These are phyloP conservation scores for Incumbomyces lentus DNA, from an alignment of 2,329 filamentous ascomycete genomes.

Conservation along the genomic window DNA sequence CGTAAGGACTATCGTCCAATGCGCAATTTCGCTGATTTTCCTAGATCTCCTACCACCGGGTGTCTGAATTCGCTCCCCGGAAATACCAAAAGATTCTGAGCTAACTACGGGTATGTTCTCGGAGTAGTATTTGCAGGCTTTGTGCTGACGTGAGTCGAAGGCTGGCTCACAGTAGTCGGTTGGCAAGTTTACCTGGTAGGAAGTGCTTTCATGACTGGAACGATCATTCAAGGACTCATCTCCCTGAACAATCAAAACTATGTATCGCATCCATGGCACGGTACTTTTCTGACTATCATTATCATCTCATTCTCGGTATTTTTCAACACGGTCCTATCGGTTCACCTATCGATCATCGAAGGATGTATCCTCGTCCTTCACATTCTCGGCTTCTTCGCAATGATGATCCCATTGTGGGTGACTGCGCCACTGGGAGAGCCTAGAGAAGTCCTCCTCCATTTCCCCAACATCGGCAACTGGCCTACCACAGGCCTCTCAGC, in stretches of 20 bases:
- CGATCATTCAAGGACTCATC: slow-evolving; percentile 22
- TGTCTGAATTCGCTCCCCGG: slow-evolving; percentile 45
- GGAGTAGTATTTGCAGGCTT: slow-evolving; percentile 10
- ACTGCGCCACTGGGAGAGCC: slow-evolving; percentile 26
- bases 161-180: slow-evolving; percentile 34
- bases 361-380: slow-evolving; percentile 25
- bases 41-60: slow-evolving; percentile 33
- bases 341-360: slow-evolving; percentile 19
- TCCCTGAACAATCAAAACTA: slow-evolving; percentile 17
- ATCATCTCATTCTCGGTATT: slow-evolving; percentile 11
- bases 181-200: slow-evolving; percentile 38
- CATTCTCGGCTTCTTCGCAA: slow-evolving; percentile 24
- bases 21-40: neutral
- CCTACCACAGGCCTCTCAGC: slow-evolving; percentile 31
- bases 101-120: slow-evolving; percentile 38
- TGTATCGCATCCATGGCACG: slow-evolving; percentile 18
- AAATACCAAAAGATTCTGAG: slow-evolving; percentile 43
- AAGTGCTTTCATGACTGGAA: slow-evolving; percentile 27
- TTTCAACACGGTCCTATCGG: slow-evolving; percentile 15
- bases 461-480: slow-evolving; percentile 36
- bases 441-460: slow-evolving; percentile 37
- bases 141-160: slow-evolving; percentile 18
- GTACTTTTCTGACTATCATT: slow-evolving; percentile 16
- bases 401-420: slow-evolving; percentile 26
- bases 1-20: slow-evolving; percentile 23